Percentiles rank a stretch among this genome's conserved stretches.
Evolutionary conservation across 164 flowering plant species (phyloP).

Genomic region (Magnolia officinalis): DNA sequence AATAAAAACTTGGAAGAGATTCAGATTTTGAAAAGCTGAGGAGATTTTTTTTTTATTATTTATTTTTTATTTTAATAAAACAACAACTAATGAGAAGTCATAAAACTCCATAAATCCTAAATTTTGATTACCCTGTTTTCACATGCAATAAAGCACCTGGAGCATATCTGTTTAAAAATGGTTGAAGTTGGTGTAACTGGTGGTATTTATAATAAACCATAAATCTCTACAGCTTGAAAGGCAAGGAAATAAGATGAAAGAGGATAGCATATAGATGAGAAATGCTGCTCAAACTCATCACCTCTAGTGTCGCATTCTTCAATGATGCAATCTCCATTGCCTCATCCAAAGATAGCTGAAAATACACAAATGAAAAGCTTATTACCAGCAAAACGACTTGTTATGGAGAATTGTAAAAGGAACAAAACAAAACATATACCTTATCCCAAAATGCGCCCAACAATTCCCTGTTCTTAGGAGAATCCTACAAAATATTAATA

Average conservation of each 20-base stretch:
- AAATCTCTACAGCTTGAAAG: too few species aligned
- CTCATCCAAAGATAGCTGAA: constrained; percentile 67
- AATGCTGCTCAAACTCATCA: constrained; percentile 15
- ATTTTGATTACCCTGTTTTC: too few species aligned
- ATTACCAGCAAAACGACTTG: background rate
- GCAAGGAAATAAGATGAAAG: too few species aligned
- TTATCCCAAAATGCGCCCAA: constrained; percentile 84
- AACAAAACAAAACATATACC: constrained; percentile 36
- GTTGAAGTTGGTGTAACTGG: too few species aligned
- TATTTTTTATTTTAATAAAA: too few species aligned
- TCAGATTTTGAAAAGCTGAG: background rate
- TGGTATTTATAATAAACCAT: too few species aligned
- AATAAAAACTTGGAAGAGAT: background rate
- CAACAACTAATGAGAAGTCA: background rate
- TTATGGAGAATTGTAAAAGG: background rate
- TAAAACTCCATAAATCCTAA: background rate
- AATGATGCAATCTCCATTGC: constrained; percentile 60
- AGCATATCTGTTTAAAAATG: too few species aligned
- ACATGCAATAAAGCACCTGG: too few species aligned
- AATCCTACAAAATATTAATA: constrained; percentile 48
- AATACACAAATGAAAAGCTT: constrained; percentile 9
- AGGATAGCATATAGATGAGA: background rate
- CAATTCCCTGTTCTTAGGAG: constrained; percentile 50
- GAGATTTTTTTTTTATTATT: background rate
- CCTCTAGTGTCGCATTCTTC: constrained; percentile 63